Evolutionary conservation across 169 alveolate species (phyloP).

Genomic region (Plasmodium gaboni): DNA sequence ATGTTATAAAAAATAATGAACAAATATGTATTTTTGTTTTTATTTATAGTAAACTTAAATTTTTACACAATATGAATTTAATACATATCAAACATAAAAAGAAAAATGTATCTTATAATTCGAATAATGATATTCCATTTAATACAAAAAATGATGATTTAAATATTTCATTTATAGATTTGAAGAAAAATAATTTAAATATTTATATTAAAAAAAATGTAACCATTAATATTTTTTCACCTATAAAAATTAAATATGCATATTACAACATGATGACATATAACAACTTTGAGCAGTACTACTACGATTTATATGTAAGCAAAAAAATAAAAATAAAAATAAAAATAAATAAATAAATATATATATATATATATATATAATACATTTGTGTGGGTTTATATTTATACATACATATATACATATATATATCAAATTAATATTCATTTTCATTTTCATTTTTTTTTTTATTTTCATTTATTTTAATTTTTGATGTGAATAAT

Average conservation of each 20-base stretch:
- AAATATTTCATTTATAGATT: slow-evolving; percentile 35
- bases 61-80: slow-evolving; percentile 54
- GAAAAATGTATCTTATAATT: slow-evolving; percentile 3
- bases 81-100: slow-evolving; percentile 18
- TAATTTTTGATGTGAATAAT: not conserved
- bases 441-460: not conserved
- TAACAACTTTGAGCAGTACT: slow-evolving; percentile 63
- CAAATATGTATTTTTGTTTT: slow-evolving; percentile 41
- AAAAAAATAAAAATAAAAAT: not conserved
- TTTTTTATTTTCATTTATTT: not conserved
- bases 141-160: slow-evolving; percentile 8
- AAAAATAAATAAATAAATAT: not conserved
- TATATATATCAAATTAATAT: not conserved
- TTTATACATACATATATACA: slow-evolving; percentile 4
- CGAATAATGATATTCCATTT: not conserved
- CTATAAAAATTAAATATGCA: slow-evolving; percentile 22
- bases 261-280: slow-evolving; percentile 60
- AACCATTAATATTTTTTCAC: slow-evolving; percentile 20
- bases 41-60: slow-evolving; percentile 61
- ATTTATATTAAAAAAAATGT: slow-evolving; percentile 36
- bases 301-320: slow-evolving; percentile 65
- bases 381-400: no score
- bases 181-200: slow-evolving; percentile 28
- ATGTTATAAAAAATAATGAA: slow-evolving; percentile 47
- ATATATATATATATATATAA: not conserved